phyloP scores from a whole-genome alignment of 805 yeast genomes.

The Maudiozyma saulgeensis region DNA sequence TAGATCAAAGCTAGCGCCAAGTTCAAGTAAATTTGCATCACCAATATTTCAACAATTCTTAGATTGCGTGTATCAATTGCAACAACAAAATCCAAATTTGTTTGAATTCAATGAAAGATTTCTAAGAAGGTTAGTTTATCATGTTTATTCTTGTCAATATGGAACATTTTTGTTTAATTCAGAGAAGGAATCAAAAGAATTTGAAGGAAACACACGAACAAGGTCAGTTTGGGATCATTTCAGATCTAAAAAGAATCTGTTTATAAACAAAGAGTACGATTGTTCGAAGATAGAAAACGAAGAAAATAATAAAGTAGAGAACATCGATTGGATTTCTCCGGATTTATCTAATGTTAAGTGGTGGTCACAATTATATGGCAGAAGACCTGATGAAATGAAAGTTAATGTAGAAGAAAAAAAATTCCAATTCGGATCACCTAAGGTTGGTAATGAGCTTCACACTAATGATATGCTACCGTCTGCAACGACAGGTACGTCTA shows the following conservation, averaged over 20 bases:
- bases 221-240: constrained; percentile 92
- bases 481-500: not conserved
- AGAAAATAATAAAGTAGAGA: constrained; percentile 15
- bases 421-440: not conserved
- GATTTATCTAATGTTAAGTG: constrained; percentile 43
- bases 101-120: constrained; percentile 90
- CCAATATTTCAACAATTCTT: constrained; percentile 93
- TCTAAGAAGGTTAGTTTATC: constrained; percentile 74
- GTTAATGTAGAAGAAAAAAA: not conserved
- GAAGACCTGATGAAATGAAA: constrained; percentile 61
- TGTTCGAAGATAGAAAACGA: constrained; percentile 1
- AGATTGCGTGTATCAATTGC: constrained; percentile 78
- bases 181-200: constrained; percentile 51
- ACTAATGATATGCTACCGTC: not conserved
- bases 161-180: constrained; percentile 78
- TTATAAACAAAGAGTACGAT: constrained; percentile 43
- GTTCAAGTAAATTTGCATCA: constrained; percentile 48
- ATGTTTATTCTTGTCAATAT: constrained; percentile 86
- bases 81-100: constrained; percentile 54
- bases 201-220: constrained; percentile 39
- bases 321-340: constrained; percentile 43
- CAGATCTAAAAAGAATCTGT: constrained; percentile 62
- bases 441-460: not conserved
- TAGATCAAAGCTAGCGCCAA: not conserved
- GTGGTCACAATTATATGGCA: constrained; percentile 85